These are phyloP conservation scores for Volvariella volvacea DNA, from an alignment of 1,284 basidiomycete species.

Conservation along the genomic window DNA sequence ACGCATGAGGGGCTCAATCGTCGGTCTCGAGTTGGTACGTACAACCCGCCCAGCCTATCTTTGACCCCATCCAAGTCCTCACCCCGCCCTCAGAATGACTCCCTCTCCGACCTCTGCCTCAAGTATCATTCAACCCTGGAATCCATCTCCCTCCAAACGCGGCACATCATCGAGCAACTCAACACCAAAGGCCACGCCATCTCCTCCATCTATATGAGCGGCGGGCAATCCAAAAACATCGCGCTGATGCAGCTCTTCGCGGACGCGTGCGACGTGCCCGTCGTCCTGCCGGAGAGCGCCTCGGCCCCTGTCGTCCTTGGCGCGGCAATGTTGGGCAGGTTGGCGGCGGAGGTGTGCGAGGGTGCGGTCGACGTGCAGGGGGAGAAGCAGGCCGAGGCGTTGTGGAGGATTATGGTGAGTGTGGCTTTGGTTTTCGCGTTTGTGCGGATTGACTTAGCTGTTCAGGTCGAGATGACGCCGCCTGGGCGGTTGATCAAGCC, in stretches of 20 bases:
- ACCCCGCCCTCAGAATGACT: constrained; percentile 47
- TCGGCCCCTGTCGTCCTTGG: constrained; percentile 88
- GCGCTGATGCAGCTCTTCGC: constrained; percentile 87
- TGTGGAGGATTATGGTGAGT: constrained; percentile 92
- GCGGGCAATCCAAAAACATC: constrained; percentile 85
- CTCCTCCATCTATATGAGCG: constrained; percentile 85
- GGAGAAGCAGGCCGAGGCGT: constrained; percentile 52
- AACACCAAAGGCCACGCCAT: constrained; percentile 84
- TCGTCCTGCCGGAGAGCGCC: constrained; percentile 77
- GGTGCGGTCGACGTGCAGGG: constrained; percentile 28
- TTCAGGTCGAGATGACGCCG: constrained; percentile 86
- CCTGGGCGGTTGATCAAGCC: constrained; percentile 75
- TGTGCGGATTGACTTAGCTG: not conserved
- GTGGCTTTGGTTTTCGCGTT: not conserved
- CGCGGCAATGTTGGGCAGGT: constrained; percentile 88
- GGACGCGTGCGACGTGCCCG: constrained; percentile 76
- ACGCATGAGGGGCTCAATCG: constrained; percentile 87
- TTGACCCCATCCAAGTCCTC: not conserved
- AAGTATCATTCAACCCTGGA: constrained; percentile 92
- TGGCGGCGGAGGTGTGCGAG: constrained; percentile 63
- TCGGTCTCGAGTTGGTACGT: constrained; percentile 74
- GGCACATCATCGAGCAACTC: constrained; percentile 92
- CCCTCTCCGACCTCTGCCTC: constrained; percentile 77
- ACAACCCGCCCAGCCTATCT: not conserved
- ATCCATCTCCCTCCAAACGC: constrained; percentile 91